Percentiles rank a stretch among this genome's conserved stretches.
Conservation (phyloP, 805 yeast species). For the Candida silvatica region DNA sequence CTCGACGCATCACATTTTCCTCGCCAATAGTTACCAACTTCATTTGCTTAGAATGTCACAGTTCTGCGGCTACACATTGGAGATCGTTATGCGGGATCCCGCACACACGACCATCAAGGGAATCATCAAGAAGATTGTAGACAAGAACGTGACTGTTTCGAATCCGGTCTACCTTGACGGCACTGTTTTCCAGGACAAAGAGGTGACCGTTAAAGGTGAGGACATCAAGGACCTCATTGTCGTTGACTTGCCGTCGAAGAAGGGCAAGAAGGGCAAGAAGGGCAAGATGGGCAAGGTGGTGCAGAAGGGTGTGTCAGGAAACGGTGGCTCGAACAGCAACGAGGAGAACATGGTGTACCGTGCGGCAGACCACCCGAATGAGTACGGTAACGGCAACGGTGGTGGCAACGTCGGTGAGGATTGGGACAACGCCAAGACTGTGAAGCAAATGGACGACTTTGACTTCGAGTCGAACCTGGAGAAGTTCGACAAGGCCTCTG, state of each 20-base stretch:
- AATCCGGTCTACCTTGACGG: constrained; percentile 25
- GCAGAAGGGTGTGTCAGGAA: constrained; percentile 3
- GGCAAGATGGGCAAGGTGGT: constrained; percentile 7
- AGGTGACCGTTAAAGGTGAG: constrained; percentile 23
- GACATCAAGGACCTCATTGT: constrained; percentile 49
- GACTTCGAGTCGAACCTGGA: constrained; percentile 79
- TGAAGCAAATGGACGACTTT: constrained; percentile 54
- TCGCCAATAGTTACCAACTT: neutral
- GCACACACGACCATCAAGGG: constrained; percentile 17
- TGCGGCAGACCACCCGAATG: constrained; percentile 2
- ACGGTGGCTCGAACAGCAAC: constrained; percentile 4
- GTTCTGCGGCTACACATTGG: constrained; percentile 38
- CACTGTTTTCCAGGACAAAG: constrained; percentile 13
- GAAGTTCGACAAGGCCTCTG: constrained; percentile 72
- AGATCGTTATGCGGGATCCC: constrained; percentile 33
- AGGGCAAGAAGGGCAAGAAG: constrained; percentile 13
- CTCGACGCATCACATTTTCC: neutral
- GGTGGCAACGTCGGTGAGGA: constrained; percentile 18
- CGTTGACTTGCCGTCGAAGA: constrained; percentile 37
- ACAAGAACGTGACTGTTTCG: constrained; percentile 18
- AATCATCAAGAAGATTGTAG: constrained; percentile 15
- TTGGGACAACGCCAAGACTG: constrained; percentile 43
- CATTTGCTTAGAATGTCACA: constrained; percentile 22
- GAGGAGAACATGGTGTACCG: neutral
- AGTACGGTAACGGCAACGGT: constrained; percentile 16